Conservation (phyloP, 1,284 basidiomycete genomes). For the Fistulina hepatica region DNA sequence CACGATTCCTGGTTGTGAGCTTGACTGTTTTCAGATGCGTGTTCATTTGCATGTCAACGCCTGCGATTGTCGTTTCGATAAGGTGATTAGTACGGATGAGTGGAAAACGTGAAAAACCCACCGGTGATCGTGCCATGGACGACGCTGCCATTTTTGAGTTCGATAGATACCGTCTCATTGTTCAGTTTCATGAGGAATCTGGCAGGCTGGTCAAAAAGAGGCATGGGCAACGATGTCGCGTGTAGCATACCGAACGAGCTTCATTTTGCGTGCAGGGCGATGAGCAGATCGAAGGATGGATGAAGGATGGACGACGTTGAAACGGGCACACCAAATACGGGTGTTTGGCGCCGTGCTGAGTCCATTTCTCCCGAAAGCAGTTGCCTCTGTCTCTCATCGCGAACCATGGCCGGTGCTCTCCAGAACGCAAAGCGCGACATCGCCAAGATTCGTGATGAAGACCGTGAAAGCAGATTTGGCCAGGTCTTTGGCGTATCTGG, state of each 20-base stretch:
- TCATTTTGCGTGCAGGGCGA: too few species aligned
- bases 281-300: too few species aligned
- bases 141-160: slow-evolving; percentile 95
- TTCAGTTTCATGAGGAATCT: slow-evolving; percentile 99
- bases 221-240: not conserved
- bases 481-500: slow-evolving; percentile 92
- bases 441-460: slow-evolving; percentile 81
- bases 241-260: slow-evolving; percentile 12
- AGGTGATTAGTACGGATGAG: slow-evolving; percentile 1
- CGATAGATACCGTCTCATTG: slow-evolving; percentile 97
- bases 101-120: slow-evolving; percentile 27
- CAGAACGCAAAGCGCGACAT: slow-evolving; percentile 83
- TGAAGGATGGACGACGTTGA: too few species aligned
- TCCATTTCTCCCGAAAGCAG: too few species aligned
- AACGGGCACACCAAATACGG: too few species aligned
- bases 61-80: too few species aligned
- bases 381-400: too few species aligned
- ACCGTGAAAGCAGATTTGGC: slow-evolving; percentile 81
- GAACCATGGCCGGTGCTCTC: slow-evolving; percentile 79
- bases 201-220: slow-evolving; percentile 6
- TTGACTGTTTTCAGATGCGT: slow-evolving; percentile 96
- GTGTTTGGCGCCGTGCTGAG: too few species aligned
- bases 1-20: slow-evolving; percentile 84
- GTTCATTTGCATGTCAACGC: slow-evolving; percentile 97
- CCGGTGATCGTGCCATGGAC: slow-evolving; percentile 97